Conservation (phyloP, 352 stramenopile species). For the Pythium aristosporum region DNA sequence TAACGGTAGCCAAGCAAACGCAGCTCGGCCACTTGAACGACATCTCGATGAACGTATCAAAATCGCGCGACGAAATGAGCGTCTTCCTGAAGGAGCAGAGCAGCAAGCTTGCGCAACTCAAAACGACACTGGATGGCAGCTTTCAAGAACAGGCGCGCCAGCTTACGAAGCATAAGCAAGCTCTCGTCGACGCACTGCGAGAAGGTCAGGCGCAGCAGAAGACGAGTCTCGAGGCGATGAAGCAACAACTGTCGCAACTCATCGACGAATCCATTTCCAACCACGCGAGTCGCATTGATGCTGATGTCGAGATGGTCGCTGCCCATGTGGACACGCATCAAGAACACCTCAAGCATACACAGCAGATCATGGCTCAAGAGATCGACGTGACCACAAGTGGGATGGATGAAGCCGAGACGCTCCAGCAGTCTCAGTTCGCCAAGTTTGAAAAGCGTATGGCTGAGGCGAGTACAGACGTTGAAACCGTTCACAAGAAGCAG, state of each 20-base stretch:
- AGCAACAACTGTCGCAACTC: slow-evolving; percentile 24
- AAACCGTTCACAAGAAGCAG: slow-evolving; percentile 21
- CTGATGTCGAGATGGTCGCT: slow-evolving; percentile 24
- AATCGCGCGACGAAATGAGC: slow-evolving; percentile 31
- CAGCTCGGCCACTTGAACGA: slow-evolving; percentile 22
- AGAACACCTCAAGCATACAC: slow-evolving; percentile 16
- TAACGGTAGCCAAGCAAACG: slow-evolving; percentile 15
- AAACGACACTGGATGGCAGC: slow-evolving; percentile 18
- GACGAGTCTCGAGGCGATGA: slow-evolving; percentile 26
- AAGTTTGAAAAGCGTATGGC: slow-evolving; percentile 23
- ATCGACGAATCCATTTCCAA: slow-evolving; percentile 28
- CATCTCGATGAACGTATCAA: slow-evolving; percentile 24
- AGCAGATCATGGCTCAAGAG: slow-evolving; percentile 24
- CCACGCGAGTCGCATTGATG: slow-evolving; percentile 23
- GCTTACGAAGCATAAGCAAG: slow-evolving; percentile 24
- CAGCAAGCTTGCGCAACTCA: slow-evolving; percentile 24
- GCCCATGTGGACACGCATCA: slow-evolving; percentile 24
- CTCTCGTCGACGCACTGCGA: slow-evolving; percentile 25
- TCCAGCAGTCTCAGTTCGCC: slow-evolving; percentile 24
- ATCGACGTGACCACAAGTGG: slow-evolving; percentile 22
- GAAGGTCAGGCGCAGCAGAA: slow-evolving; percentile 27
- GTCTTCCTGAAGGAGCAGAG: slow-evolving; percentile 30
- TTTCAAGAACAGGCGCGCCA: slow-evolving; percentile 26
- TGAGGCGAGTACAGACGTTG: slow-evolving; percentile 9
- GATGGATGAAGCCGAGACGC: slow-evolving; percentile 24